Conservation (phyloP, 371 early-diverging fungal species). For the Cokeromyces recurvatus region DNA sequence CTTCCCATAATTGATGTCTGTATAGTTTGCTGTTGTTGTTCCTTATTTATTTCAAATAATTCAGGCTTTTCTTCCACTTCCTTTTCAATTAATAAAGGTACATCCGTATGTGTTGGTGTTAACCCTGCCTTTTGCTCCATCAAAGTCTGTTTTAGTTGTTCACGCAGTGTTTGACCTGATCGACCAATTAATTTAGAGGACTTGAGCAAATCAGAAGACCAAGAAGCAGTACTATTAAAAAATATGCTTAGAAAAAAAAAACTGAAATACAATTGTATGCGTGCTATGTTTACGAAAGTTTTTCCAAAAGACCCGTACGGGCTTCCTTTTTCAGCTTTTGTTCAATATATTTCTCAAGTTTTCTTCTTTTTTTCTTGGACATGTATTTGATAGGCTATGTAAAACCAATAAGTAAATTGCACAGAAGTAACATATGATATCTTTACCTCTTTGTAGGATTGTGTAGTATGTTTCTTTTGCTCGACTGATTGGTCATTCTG, state of each 20-base stretch:
- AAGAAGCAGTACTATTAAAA: slow-evolving; percentile 44
- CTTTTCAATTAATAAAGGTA: slow-evolving; percentile 45
- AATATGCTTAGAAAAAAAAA: too few relatives aligned
- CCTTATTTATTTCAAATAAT: not conserved
- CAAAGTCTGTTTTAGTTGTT: slow-evolving; percentile 69
- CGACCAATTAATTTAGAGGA: slow-evolving; percentile 79
- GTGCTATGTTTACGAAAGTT: slow-evolving; percentile 59
- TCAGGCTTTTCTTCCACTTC: slow-evolving; percentile 24
- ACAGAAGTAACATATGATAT: not conserved
- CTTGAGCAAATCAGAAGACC: slow-evolving; percentile 70
- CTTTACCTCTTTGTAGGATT: slow-evolving; percentile 14
- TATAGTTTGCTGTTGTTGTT: not conserved
- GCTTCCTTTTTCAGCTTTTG: slow-evolving; percentile 94
- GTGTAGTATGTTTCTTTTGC: too few relatives aligned
- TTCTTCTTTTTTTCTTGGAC: slow-evolving; percentile 73
- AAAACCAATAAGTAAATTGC: not conserved
- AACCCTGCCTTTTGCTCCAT: slow-evolving; percentile 71
- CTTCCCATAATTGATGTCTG: slow-evolving; percentile 33
- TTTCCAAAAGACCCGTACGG: slow-evolving; percentile 72
- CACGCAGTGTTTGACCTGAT: slow-evolving; percentile 62
- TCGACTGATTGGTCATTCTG: slow-evolving; percentile 5
- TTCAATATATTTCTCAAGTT: slow-evolving; percentile 82
- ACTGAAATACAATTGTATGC: too few relatives aligned
- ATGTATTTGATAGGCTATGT: slow-evolving; percentile 41
- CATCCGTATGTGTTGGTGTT: slow-evolving; percentile 45